Percentiles rank a stretch among this genome's conserved stretches.
Conservation (phyloP, 176 grass and related monocot genomes). For the Oryza nivara region DNA sequence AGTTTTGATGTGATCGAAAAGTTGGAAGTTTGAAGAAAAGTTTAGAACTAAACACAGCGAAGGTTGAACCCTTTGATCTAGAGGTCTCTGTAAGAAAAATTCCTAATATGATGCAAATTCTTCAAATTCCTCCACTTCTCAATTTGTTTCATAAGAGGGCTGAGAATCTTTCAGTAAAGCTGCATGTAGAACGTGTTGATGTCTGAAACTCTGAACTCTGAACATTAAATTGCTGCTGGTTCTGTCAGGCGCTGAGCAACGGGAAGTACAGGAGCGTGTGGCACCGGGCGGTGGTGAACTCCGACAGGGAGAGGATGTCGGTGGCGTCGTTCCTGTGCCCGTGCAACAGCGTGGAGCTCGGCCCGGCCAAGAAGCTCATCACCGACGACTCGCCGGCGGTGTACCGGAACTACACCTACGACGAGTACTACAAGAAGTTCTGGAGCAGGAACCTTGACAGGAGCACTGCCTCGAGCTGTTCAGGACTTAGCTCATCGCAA, state of each 20-base stretch:
- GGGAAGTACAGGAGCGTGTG: slow-evolving; percentile 80
- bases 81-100: too few species aligned
- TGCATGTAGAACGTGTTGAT: neutral
- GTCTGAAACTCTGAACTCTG: neutral
- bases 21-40: too few species aligned
- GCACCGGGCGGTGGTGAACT: slow-evolving; percentile 84
- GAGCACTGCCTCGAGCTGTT: slow-evolving; percentile 85
- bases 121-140: too few species aligned
- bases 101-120: too few species aligned
- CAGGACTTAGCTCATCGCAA: slow-evolving; percentile 34
- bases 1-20: too few species aligned
- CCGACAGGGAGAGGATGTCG: slow-evolving; percentile 60
- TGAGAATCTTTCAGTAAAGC: neutral
- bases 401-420: slow-evolving; percentile 74
- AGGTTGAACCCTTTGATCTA: too few species aligned
- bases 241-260: slow-evolving; percentile 71
- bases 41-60: too few species aligned
- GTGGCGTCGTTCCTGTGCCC: slow-evolving; percentile 91
- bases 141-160: too few species aligned
- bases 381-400: slow-evolving; percentile 50
- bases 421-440: slow-evolving; percentile 87
- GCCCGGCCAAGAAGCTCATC: slow-evolving; percentile 67
- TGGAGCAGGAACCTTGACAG: slow-evolving; percentile 87
- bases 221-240: neutral
- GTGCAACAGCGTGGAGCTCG: slow-evolving; percentile 57